phyloP scores from a whole-genome alignment of 192 early-diverging fungal species.

The Backusella mclennaniae region DNA sequence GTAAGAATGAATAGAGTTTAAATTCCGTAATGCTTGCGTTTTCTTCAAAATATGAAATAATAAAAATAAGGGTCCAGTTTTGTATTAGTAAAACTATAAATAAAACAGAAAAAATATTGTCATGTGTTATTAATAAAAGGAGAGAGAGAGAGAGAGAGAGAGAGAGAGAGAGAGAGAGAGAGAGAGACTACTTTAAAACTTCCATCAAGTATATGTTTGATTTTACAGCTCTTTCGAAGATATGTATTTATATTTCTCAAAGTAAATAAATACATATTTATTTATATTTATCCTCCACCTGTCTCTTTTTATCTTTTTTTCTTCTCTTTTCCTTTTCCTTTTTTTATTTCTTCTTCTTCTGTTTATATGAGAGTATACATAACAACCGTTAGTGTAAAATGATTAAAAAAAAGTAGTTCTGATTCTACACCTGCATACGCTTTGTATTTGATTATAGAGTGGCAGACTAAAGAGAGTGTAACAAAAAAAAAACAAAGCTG shows the following conservation, averaged over 20 bases:
- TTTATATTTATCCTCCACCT: neutral
- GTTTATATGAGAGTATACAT: neutral
- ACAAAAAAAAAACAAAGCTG: neutral
- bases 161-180: neutral
- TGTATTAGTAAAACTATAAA: neutral
- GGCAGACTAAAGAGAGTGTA: neutral
- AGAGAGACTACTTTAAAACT: neutral
- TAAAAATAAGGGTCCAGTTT: neutral
- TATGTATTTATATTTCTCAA: neutral
- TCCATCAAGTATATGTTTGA: neutral
- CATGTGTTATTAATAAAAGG: neutral
- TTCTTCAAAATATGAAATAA: neutral
- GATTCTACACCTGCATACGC: neutral
- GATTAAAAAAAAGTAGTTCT: neutral
- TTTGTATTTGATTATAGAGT: neutral
- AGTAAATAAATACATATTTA: neutral
- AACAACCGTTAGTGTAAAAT: neutral
- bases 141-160: neutral
- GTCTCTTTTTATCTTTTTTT: neutral
- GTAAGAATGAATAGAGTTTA: neutral
- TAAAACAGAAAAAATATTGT: neutral
- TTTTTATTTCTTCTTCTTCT: neutral
- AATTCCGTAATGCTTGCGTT: neutral
- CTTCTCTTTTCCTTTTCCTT: neutral
- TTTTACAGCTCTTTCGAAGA: neutral